Evolutionary conservation across 352 stramenopile species (phyloP).

Genomic region (Pythium scleroteichum): DNA sequence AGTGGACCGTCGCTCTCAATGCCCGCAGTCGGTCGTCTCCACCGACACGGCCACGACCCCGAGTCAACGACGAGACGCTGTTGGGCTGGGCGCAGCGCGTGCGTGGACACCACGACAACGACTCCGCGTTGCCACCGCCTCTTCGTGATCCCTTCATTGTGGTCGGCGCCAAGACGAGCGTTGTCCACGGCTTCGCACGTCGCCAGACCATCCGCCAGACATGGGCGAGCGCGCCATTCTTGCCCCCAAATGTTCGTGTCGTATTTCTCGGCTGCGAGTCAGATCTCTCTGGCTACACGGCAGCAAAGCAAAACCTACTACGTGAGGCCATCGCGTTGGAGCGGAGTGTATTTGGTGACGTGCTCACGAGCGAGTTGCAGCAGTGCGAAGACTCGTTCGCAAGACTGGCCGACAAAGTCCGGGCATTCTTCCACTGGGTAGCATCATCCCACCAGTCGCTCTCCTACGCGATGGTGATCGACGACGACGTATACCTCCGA

Average conservation of each 20-base stretch:
- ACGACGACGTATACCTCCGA: conserved; percentile 45
- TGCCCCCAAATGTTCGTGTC: conserved; percentile 25
- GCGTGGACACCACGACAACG: not conserved
- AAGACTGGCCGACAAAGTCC: conserved; percentile 4
- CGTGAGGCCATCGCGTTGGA: conserved; percentile 22
- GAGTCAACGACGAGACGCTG: not conserved
- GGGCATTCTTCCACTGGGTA: conserved; percentile 6
- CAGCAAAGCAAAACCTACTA: not conserved
- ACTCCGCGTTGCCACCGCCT: not conserved
- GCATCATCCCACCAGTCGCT: not conserved
- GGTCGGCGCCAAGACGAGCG: conserved; percentile 49
- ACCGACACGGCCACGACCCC: not conserved
- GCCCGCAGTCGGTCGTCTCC: not conserved
- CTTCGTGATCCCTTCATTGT: conserved; percentile 19
- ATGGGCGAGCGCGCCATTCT: conserved; percentile 25
- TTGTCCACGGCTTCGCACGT: conserved; percentile 34
- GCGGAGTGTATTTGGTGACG: conserved; percentile 19
- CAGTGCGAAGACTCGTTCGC: conserved; percentile 6
- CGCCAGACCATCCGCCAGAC: conserved; percentile 30
- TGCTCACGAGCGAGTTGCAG: conserved; percentile 10
- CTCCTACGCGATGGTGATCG: conserved; percentile 37
- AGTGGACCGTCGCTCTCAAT: not conserved
- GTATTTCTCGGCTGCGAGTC: conserved; percentile 42
- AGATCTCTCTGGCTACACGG: not conserved
- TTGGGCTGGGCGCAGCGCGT: not conserved